Conservation (phyloP, 2,329 filamentous ascomycete genomes). For the Penicillium sp. region DNA sequence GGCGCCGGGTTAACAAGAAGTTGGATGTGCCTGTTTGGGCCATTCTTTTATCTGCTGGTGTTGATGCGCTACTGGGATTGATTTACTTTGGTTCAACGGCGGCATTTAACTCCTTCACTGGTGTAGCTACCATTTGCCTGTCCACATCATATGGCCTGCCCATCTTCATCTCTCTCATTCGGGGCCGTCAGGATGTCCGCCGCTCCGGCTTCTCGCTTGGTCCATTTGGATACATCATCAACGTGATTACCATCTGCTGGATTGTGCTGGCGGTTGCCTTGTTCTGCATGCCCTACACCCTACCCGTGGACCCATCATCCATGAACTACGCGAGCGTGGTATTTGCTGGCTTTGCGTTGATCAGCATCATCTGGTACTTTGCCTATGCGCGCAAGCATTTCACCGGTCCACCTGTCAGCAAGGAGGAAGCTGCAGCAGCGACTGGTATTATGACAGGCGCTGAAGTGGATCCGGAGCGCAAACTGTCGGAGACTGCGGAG, state of each 20-base stretch:
- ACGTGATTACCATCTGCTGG: constrained; percentile 70
- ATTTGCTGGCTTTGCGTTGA: constrained; percentile 64
- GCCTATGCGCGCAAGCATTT: constrained; percentile 67
- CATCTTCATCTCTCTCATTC: constrained; percentile 71
- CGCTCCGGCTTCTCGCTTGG: constrained; percentile 72
- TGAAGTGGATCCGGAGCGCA: constrained; percentile 39
- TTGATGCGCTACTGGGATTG: constrained; percentile 73
- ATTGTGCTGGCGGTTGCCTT: constrained; percentile 71
- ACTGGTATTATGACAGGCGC: constrained; percentile 39
- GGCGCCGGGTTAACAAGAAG: constrained; percentile 66
- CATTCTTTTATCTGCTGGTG: constrained; percentile 67
- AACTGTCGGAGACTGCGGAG: constrained; percentile 22
- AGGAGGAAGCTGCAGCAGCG: constrained; percentile 31
- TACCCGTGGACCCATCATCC: constrained; percentile 59
- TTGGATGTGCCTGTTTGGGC: constrained; percentile 74
- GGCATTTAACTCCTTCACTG: constrained; percentile 79
- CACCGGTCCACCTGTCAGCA: constrained; percentile 56
- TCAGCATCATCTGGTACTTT: constrained; percentile 68
- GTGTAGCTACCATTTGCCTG: constrained; percentile 78
- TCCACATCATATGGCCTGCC: constrained; percentile 76
- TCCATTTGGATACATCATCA: constrained; percentile 69
- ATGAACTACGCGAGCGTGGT: constrained; percentile 73
- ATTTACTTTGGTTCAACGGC: constrained; percentile 80
- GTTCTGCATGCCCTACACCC: constrained; percentile 74
- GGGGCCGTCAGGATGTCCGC: constrained; percentile 67